Percentiles rank a stretch among this genome's conserved stretches.
phyloP scores from a whole-genome alignment of 2,329 filamentous ascomycete genomes.

The Thielaviopsis ethacetica region DNA sequence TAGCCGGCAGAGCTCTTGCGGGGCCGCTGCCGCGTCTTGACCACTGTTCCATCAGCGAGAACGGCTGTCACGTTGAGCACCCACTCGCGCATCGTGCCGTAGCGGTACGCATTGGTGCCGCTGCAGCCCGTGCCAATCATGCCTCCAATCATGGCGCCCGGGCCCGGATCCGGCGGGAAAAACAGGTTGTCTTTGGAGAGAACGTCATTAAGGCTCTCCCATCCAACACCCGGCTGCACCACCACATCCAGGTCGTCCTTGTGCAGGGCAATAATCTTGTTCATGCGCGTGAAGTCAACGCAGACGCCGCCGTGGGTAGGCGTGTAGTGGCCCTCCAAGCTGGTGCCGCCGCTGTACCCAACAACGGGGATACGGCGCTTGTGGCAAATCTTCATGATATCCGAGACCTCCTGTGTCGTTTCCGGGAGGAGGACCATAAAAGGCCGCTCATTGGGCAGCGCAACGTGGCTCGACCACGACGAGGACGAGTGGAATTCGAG shows the following conservation, averaged over 20 bases:
- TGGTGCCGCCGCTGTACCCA: slow-evolving; percentile 75
- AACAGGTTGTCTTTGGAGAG: slow-evolving; percentile 61
- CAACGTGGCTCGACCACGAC: slow-evolving; percentile 45
- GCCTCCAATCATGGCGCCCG: slow-evolving; percentile 82
- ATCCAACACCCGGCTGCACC: slow-evolving; percentile 68
- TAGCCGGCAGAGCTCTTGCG: slow-evolving; percentile 86
- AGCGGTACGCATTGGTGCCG: slow-evolving; percentile 81
- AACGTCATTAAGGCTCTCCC: slow-evolving; percentile 71
- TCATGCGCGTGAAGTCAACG: slow-evolving; percentile 75
- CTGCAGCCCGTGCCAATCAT: slow-evolving; percentile 61
- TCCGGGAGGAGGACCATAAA: slow-evolving; percentile 63
- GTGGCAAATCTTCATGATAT: slow-evolving; percentile 80
- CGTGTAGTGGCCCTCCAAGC: slow-evolving; percentile 76
- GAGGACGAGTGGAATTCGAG: slow-evolving; percentile 41
- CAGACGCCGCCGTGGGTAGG: slow-evolving; percentile 71
- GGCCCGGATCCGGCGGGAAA: slow-evolving; percentile 83
- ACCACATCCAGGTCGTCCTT: slow-evolving; percentile 62
- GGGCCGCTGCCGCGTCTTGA: slow-evolving; percentile 77
- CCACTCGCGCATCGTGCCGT: slow-evolving; percentile 93
- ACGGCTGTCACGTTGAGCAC: slow-evolving; percentile 76
- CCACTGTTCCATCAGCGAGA: slow-evolving; percentile 73
- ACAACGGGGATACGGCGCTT: slow-evolving; percentile 67
- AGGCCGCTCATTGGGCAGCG: slow-evolving; percentile 31
- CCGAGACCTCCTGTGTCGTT: slow-evolving; percentile 68
- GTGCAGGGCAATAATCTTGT: slow-evolving; percentile 61